Percentiles rank a stretch among this genome's conserved stretches.
phyloP scores from a whole-genome alignment of 202 grass and related monocot genomes.

The Panicum virgatum region DNA sequence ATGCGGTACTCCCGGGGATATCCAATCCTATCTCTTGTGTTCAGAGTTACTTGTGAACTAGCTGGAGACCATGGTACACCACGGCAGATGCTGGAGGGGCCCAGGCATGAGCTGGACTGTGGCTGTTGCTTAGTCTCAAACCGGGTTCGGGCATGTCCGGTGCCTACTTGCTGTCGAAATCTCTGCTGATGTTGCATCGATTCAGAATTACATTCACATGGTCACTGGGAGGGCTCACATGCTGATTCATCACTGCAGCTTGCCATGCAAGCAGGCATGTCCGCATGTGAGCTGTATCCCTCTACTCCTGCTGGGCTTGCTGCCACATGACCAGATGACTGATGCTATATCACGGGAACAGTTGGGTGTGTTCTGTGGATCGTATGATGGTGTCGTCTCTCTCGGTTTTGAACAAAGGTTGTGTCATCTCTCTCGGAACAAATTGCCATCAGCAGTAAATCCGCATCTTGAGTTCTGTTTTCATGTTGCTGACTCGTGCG shows the following conservation, averaged over 20 bases:
- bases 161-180: conserved; percentile 40
- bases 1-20: neutral
- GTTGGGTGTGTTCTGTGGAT: neutral
- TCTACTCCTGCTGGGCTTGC: neutral
- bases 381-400: conserved; percentile 10
- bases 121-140: conserved; percentile 32
- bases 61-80: conserved; percentile 1
- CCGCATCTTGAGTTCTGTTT: neutral
- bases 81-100: conserved; percentile 32
- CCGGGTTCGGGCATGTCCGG: neutral
- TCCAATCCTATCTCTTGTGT: conserved; percentile 22
- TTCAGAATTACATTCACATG: conserved; percentile 46
- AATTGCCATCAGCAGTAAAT: neutral
- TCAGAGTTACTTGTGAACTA: conserved; percentile 42
- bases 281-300: conserved; percentile 34
- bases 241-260: conserved; percentile 40
- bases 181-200: conserved; percentile 26
- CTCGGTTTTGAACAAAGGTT: too few species aligned
- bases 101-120: conserved; percentile 46
- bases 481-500: neutral
- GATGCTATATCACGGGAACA: neutral
- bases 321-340: conserved; percentile 31
- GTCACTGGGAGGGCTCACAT: conserved; percentile 51
- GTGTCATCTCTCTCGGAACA: neutral
- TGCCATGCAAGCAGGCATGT: conserved; percentile 32